Evolutionary conservation across 148 eudicot species (phyloP).

Genomic region (Rhododendron ferrugineum): DNA sequence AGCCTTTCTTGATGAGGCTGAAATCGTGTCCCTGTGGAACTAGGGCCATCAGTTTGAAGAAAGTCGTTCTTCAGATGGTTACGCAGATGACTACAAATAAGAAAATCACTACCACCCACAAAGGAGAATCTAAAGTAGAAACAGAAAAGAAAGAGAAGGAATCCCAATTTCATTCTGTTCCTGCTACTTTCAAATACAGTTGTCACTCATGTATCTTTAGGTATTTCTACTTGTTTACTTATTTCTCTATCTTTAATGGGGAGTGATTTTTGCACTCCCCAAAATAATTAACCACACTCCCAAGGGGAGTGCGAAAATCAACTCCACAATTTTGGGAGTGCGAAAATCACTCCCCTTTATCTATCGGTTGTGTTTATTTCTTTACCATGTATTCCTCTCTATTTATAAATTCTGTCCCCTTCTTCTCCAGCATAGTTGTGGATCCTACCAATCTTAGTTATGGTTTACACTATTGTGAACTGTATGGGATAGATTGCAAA

Average conservation of each 20-base stretch:
- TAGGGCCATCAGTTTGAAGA: neutral
- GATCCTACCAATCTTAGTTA: constrained; percentile 72
- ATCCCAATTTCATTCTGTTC: too few species aligned
- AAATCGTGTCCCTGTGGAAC: neutral
- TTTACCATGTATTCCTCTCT: neutral
- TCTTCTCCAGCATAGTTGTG: constrained; percentile 63
- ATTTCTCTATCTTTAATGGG: too few species aligned
- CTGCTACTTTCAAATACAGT: neutral
- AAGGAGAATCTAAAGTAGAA: neutral
- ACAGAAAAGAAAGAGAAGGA: neutral
- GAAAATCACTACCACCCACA: neutral
- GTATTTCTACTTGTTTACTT: neutral
- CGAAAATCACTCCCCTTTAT: neutral
- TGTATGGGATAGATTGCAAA: constrained; percentile 79
- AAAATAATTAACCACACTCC: too few species aligned
- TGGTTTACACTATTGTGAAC: constrained; percentile 80
- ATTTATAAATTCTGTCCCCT: constrained; percentile 9
- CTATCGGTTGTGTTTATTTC: neutral
- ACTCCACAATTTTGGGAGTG: too few species aligned
- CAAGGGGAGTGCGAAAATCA: too few species aligned
- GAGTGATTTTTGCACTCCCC: too few species aligned
- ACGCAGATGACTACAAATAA: neutral
- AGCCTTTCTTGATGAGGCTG: neutral
- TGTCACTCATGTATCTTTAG: neutral
- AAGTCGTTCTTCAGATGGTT: neutral